phyloP scores from a whole-genome alignment of 768 basidiomycete genomes.

The Naganishia antarctica region DNA sequence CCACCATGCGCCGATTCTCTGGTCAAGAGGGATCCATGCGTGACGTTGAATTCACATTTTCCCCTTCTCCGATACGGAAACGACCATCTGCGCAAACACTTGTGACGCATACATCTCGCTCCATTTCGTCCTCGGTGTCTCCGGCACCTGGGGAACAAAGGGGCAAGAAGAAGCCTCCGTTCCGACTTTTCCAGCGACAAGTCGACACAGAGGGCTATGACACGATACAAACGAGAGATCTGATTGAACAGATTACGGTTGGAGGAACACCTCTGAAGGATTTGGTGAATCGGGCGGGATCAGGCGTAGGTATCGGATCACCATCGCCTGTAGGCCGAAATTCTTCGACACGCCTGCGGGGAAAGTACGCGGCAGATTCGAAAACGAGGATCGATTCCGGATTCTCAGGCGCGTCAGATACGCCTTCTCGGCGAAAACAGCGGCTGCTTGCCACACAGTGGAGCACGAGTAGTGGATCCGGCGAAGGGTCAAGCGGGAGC shows the following conservation, averaged over 20 bases:
- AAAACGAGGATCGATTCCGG: constrained; percentile 1
- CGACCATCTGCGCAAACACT: constrained; percentile 19
- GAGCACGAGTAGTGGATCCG: constrained; percentile 20
- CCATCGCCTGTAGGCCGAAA: not conserved
- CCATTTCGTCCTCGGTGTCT: constrained; percentile 30
- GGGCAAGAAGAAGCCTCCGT: not conserved
- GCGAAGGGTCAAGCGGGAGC: not conserved
- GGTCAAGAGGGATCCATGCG: constrained; percentile 19
- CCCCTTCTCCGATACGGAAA: constrained; percentile 24
- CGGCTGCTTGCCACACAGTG: constrained; percentile 9
- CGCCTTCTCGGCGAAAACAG: not conserved
- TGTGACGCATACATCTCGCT: constrained; percentile 21
- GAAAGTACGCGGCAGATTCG: not conserved
- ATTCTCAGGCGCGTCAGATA: not conserved
- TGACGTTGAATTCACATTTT: constrained; percentile 34
- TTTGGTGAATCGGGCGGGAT: constrained; percentile 8
- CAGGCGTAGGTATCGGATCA: not conserved
- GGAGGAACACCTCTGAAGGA: constrained; percentile 18
- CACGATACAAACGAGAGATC: constrained; percentile 57
- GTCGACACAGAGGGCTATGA: constrained; percentile 56
- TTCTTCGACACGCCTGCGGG: not conserved
- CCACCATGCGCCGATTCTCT: constrained; percentile 7
- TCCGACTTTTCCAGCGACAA: constrained; percentile 50
- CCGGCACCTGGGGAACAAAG: constrained; percentile 16
- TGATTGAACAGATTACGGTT: constrained; percentile 10